A percentile compares a stretch with the other conserved stretches of the same genome.
Evolutionary conservation across 441 rosid species (phyloP).

Genomic region (Viola pubescens): DNA sequence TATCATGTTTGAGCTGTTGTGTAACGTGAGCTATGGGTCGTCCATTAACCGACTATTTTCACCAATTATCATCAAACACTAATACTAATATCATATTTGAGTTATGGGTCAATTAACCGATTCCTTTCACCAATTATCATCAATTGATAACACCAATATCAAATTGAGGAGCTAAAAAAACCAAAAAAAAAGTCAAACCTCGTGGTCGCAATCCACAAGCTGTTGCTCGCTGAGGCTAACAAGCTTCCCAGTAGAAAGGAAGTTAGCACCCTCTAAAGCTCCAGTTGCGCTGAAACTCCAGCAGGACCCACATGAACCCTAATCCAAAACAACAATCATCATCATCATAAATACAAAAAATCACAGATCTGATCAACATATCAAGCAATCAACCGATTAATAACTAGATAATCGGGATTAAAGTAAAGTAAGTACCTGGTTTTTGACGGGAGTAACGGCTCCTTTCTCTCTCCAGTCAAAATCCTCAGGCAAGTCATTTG

Average conservation of each 20-base stretch:
- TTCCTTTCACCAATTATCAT: too few species aligned
- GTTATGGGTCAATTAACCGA: too few species aligned
- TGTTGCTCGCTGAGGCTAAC: slow-evolving; percentile 96
- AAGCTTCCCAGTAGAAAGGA: slow-evolving; percentile 72
- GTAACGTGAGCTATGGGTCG: too few species aligned
- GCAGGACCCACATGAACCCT: slow-evolving; percentile 97
- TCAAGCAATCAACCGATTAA: neutral
- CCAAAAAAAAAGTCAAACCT: slow-evolving; percentile 34
- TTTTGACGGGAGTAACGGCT: slow-evolving; percentile 69
- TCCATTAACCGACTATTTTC: too few species aligned
- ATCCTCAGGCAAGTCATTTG: slow-evolving; percentile 61
- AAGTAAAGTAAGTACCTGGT: slow-evolving; percentile 45
- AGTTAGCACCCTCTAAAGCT: slow-evolving; percentile 89
- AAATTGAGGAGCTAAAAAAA: too few species aligned
- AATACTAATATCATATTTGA: too few species aligned
- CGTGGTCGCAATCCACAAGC: slow-evolving; percentile 98
- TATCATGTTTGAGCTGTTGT: too few species aligned
- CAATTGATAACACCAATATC: too few species aligned
- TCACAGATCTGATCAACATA: neutral
- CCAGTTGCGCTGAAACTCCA: slow-evolving; percentile 98
- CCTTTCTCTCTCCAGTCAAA: slow-evolving; percentile 98
- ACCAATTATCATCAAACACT: too few species aligned
- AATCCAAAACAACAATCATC: slow-evolving; percentile 7
- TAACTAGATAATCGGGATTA: neutral
- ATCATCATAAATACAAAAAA: neutral